These are phyloP conservation scores for Neofusicoccum umdonicola DNA, from an alignment of 2,329 filamentous ascomycete genomes.

Conservation along the genomic window DNA sequence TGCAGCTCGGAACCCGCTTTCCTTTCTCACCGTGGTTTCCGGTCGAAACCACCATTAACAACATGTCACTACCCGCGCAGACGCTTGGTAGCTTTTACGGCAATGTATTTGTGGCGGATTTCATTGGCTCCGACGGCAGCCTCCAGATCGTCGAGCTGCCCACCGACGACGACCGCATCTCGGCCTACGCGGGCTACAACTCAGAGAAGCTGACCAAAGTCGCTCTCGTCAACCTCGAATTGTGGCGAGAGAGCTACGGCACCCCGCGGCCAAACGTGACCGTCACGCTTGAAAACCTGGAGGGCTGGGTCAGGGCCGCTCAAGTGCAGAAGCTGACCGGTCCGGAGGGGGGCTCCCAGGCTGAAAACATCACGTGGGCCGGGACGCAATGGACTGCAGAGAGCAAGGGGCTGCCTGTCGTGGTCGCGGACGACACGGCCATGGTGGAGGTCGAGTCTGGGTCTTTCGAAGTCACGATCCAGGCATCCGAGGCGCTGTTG, in stretches of 20 bases:
- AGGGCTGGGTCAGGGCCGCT: background rate
- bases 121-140: background rate
- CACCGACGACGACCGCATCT: background rate
- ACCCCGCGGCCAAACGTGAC: background rate
- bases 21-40: constrained; percentile 4
- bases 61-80: background rate
- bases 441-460: background rate
- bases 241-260: background rate
- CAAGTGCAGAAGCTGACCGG: background rate
- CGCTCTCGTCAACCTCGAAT: constrained; percentile 4
- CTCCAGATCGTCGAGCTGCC: background rate
- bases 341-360: background rate
- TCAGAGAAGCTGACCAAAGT: background rate
- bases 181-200: background rate
- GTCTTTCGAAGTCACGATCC: background rate
- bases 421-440: background rate
- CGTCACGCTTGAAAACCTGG: background rate
- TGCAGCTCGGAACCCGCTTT: constrained; percentile 7
- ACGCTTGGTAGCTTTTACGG: constrained; percentile 15
- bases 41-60: background rate
- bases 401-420: constrained; percentile 5
- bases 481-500: constrained; percentile 13
- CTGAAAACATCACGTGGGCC: background rate
- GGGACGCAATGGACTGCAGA: constrained; percentile 9
- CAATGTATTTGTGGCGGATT: constrained; percentile 7